phyloP scores from a whole-genome alignment of 1,284 basidiomycete genomes.

The Apiotrichum mycotoxinovorans region DNA sequence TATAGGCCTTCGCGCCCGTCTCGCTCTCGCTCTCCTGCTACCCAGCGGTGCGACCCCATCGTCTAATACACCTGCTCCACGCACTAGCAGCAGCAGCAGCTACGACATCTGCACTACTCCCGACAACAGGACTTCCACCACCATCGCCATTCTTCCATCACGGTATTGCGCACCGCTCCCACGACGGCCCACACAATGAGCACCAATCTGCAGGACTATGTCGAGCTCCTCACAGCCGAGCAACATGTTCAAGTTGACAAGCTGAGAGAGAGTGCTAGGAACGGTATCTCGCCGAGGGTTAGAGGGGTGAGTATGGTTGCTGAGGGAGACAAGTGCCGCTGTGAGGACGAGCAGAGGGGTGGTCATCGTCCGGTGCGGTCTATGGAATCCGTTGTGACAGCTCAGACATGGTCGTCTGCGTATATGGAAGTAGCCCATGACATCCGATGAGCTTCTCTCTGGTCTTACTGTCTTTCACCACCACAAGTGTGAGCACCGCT shows the following conservation, averaged over 20 bases:
- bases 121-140: neutral
- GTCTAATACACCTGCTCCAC: no score
- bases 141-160: neutral
- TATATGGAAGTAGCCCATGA: no score
- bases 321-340: no score
- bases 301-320: conserved; percentile 34
- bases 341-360: no score
- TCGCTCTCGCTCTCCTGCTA: no score
- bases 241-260: conserved; percentile 46
- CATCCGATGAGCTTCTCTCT: no score
- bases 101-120: neutral
- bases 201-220: conserved; percentile 38
- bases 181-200: conserved; percentile 24
- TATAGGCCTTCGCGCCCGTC: no score
- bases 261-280: conserved; percentile 44
- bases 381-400: no score
- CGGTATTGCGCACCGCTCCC: neutral
- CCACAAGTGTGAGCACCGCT: neutral
- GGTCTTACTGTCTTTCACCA: neutral
- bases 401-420: no score
- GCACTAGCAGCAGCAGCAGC: no score
- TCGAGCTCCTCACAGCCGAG: conserved; percentile 45
- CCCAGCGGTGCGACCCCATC: no score
- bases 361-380: no score
- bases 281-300: conserved; percentile 42